Conservation (phyloP, 441 rosid species). For the Erodium chrysanthum region DNA sequence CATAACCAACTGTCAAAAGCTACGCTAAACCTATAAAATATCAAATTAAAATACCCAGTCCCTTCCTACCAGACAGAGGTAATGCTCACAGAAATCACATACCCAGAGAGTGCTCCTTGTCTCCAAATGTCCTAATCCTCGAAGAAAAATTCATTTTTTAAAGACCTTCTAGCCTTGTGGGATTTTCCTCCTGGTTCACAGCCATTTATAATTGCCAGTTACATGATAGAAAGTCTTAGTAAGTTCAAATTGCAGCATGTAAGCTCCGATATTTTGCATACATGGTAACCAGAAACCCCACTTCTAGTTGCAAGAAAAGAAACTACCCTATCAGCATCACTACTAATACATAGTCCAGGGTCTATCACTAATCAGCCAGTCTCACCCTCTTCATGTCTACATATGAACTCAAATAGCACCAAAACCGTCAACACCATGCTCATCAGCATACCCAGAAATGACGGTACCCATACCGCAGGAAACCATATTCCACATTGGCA, state of each 20-base stretch:
- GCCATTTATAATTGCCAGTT: conserved; percentile 85
- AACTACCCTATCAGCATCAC: conserved; percentile 50
- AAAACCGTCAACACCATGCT: too few relatives aligned
- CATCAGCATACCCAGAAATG: too few relatives aligned
- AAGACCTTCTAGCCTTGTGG: conserved; percentile 46
- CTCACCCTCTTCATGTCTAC: conserved; percentile 32
- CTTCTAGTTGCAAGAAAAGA: conserved; percentile 48
- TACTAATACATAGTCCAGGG: conserved; percentile 12
- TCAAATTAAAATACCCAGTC: conserved; percentile 63
- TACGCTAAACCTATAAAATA: conserved; percentile 41
- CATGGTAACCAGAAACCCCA: conserved; percentile 76
- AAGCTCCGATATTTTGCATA: conserved; percentile 64
- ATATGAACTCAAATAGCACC: conserved; percentile 44
- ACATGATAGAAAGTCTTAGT: conserved; percentile 60
- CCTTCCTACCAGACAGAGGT: conserved; percentile 60
- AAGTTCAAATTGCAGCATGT: conserved; percentile 56
- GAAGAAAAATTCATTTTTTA: background rate
- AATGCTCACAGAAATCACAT: too few relatives aligned
- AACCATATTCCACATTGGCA: conserved; percentile 57
- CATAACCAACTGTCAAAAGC: conserved; percentile 39
- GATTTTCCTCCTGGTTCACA: conserved; percentile 71
- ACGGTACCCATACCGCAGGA: too few relatives aligned
- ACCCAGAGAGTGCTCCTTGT: conserved; percentile 52
- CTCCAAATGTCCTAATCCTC: conserved; percentile 51
- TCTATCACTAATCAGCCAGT: conserved; percentile 18